Evolutionary conservation across 345 rosid genomes (phyloP).

Genomic region (Brassica rapa): DNA sequence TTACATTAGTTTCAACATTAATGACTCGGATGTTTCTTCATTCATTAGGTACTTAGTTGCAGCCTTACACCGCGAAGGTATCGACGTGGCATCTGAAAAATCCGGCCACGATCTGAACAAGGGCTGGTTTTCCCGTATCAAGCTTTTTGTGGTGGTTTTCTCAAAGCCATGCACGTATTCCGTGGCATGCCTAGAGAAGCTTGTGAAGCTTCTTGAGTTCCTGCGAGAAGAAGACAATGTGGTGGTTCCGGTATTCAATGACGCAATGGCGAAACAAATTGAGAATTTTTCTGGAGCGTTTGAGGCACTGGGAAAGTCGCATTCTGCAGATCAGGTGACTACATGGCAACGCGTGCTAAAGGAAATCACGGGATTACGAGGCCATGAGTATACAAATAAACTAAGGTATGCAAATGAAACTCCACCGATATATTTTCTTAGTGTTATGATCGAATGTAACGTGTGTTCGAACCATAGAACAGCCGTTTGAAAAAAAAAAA

Average conservation of each 20-base stretch:
- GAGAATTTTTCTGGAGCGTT: neutral
- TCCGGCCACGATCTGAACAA: neutral
- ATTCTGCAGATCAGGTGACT: neutral
- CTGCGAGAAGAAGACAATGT: neutral
- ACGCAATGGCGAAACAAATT: neutral
- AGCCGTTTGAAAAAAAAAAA: too few species aligned
- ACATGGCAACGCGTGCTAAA: neutral
- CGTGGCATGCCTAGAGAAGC: neutral
- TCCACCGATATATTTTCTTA: neutral
- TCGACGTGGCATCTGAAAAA: neutral
- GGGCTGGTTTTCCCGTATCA: neutral
- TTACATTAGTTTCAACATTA: neutral
- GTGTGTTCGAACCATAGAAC: too few species aligned
- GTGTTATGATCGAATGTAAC: too few species aligned
- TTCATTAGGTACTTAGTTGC: neutral
- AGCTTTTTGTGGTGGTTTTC: slow-evolving; percentile 2
- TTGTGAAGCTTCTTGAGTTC: slow-evolving; percentile 13
- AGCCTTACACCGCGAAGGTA: neutral
- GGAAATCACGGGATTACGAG: neutral
- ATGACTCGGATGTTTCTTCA: neutral
- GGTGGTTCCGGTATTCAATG: slow-evolving; percentile 6
- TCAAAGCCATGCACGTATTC: neutral
- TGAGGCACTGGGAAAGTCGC: neutral
- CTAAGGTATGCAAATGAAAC: neutral
- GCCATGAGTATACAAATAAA: neutral